Evolutionary conservation across 192 early-diverging fungal species (phyloP), one percentile per base, ranked within the genome.

Genomic region (Pilobolus umbonatus): DNA sequence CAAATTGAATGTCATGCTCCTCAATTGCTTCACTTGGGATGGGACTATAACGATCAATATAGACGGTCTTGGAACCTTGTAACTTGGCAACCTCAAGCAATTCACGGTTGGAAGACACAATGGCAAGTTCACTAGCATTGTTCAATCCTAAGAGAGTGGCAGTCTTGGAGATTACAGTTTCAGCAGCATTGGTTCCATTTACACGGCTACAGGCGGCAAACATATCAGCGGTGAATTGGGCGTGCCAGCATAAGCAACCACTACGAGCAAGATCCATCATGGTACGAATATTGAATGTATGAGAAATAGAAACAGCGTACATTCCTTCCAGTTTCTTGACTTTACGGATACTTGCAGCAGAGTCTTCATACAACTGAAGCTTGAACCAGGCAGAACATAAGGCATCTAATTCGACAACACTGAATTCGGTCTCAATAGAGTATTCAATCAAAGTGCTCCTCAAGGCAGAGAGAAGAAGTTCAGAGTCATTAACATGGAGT

Each of bases 251-350:
- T 17, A 59, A 34, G 17, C 57, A 59, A 19, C 45, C 45, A 39
- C 34, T 26, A n/a, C 57, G 57, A 32, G 57, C 57, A 35, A 48
- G 57, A 32, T 59, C 57, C 43, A 59, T 45, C 57, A 59, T 59
- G 24, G 57, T 48, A n/a, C 57, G 57, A n/a, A 45, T 65, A n/a
- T 55, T 58, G 17, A 65, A 42, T 3, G 21, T 38, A 26, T 45
- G 56, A 24, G 64, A 65, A n/a, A 65, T 32, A 50, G 64, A 55
- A 34, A 65, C 64, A 14, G 57, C 38, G 25, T 50, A 50, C 3
- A 65, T 31, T 34, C 38, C 35, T 19, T 40, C 38, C 5, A 56
- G 26, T 21, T 65, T 40, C 30, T 65, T 58, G 38, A 65, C 31
- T 24, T 50, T 57, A 35, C 57, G 55, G 6, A 65, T 56, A 43